Evolutionary conservation across 768 basidiomycete species (phyloP).

Genomic region (Podaxis sp.): DNA sequence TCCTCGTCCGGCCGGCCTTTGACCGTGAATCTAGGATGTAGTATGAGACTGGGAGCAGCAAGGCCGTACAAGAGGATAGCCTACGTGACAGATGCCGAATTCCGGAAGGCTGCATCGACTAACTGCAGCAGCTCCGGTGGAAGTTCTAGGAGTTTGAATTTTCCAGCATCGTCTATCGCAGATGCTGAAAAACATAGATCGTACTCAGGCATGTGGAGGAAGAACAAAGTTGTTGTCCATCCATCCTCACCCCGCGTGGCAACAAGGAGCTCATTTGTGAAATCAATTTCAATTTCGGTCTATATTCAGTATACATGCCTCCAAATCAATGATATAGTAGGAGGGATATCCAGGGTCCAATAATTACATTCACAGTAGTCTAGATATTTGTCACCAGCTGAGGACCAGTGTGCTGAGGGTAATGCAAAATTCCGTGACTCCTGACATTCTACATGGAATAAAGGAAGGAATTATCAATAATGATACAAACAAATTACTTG

Average conservation of each 20-base stretch:
- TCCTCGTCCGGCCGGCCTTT: conserved; percentile 81
- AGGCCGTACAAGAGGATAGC: neutral
- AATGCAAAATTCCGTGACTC: conserved; percentile 9
- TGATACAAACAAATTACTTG: conserved; percentile 34
- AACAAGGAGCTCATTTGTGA: neutral
- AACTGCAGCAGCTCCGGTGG: conserved; percentile 62
- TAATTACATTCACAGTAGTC: conserved; percentile 10
- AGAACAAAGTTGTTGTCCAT: neutral
- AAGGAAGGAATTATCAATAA: conserved; percentile 10
- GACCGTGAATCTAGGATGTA: conserved; percentile 55
- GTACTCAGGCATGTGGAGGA: conserved; percentile 36
- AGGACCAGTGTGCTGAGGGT: conserved; percentile 1
- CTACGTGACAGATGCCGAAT: conserved; percentile 21
- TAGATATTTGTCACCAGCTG: conserved; percentile 1
- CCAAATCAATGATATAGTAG: conserved; percentile 6
- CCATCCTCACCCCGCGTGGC: conserved; percentile 2
- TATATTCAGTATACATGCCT: neutral
- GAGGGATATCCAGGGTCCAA: conserved; percentile 3
- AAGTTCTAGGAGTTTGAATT: conserved; percentile 72
- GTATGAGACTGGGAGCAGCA: conserved; percentile 8
- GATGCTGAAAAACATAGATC: conserved; percentile 50
- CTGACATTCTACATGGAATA: conserved; percentile 3
- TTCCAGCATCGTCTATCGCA: conserved; percentile 41
- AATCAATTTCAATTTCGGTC: neutral
- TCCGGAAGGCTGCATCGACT: conserved; percentile 47